Percentiles rank a stretch among this genome's conserved stretches.
These are phyloP conservation scores for Bothia castanella DNA, from an alignment of 1,284 basidiomycete genomes.

Conservation along the genomic window DNA sequence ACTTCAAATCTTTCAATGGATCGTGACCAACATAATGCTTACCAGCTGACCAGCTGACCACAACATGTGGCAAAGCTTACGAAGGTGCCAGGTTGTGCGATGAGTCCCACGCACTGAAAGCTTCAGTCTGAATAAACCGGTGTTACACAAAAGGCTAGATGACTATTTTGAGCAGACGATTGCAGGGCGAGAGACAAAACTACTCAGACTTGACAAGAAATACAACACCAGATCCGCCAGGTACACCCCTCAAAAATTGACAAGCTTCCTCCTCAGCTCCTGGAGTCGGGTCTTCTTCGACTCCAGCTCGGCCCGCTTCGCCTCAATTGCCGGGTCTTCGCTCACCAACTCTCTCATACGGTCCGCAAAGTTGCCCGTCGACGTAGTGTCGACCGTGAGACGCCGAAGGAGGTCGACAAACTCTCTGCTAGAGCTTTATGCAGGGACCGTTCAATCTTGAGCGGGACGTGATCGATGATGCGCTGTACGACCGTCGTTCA, in stretches of 20 bases:
- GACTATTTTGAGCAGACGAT: no score
- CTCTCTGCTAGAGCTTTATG: constrained; percentile 38
- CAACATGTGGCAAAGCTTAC: no score
- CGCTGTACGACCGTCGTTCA: constrained; percentile 36
- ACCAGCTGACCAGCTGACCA: no score
- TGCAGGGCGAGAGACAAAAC: no score
- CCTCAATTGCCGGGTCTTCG: constrained; percentile 41
- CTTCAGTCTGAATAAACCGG: no score
- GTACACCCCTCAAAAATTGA: constrained; percentile 21
- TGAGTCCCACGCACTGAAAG: no score
- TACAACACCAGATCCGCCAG: not conserved
- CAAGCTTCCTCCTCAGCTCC: constrained; percentile 37
- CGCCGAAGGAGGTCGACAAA: constrained; percentile 39
- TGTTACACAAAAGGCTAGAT: no score
- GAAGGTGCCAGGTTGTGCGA: no score
- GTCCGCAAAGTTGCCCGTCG: constrained; percentile 15
- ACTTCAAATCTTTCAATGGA: no score
- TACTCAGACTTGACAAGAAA: constrained; percentile 5
- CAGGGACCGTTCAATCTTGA: constrained; percentile 49
- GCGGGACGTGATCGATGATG: constrained; percentile 51
- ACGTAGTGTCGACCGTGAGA: constrained; percentile 27
- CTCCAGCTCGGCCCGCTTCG: constrained; percentile 32
- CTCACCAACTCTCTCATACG: constrained; percentile 38
- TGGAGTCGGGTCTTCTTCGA: constrained; percentile 29
- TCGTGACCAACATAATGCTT: no score